phyloP scores from a whole-genome alignment of 352 stramenopile species.

The Globisporangium okanoganense region DNA sequence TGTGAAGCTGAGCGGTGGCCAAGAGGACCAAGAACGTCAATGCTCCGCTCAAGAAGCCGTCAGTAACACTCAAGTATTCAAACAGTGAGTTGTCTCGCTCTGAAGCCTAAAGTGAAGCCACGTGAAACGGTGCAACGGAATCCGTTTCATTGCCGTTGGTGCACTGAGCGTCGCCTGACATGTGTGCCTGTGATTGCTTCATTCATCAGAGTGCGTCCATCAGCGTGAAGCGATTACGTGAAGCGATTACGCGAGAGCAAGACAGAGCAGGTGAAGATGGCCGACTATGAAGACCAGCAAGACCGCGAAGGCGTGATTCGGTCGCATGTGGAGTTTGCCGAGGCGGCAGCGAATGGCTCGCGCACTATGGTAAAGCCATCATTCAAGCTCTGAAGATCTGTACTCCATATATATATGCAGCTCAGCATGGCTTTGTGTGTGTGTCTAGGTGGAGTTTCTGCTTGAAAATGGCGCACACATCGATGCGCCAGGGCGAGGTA shows the following conservation, averaged over 20 bases:
- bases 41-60: too few relatives aligned
- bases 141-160: constrained; percentile 4
- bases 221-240: not conserved
- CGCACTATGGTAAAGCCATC: constrained; percentile 39
- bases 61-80: not conserved
- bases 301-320: constrained; percentile 42
- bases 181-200: not conserved
- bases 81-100: not conserved
- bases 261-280: constrained; percentile 10
- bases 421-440: not conserved
- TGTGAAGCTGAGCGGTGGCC: too few relatives aligned
- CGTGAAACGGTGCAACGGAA: not conserved
- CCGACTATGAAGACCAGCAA: constrained; percentile 29
- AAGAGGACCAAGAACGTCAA: too few relatives aligned
- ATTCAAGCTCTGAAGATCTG: not conserved
- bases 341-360: constrained; percentile 57
- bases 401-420: not conserved
- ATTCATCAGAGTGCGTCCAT: not conserved
- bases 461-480: constrained; percentile 49
- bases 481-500: constrained; percentile 47
- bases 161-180: not conserved
- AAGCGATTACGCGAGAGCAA: not conserved
- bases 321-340: constrained; percentile 59
- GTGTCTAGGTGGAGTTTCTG: constrained; percentile 53
- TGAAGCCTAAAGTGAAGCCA: not conserved